Conservation (phyloP, 306 rosid genomes). For the Begonia peltatifolia region DNA sequence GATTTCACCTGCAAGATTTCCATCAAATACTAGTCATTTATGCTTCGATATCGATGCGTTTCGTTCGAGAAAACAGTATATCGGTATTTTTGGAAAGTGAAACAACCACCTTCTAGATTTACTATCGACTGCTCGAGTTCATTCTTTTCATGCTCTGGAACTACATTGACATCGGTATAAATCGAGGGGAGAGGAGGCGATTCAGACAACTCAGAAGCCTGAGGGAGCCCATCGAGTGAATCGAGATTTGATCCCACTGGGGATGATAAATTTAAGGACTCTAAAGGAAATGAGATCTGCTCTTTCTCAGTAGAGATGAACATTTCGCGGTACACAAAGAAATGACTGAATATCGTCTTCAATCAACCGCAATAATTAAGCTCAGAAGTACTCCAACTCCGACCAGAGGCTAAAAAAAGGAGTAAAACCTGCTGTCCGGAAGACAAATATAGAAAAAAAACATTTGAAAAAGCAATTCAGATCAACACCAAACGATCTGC, state of each 20-base stretch:
- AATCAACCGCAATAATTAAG: slow-evolving; percentile 1
- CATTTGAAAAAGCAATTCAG: too few relatives aligned
- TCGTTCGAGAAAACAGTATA: too few relatives aligned
- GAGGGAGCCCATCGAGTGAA: slow-evolving; percentile 28
- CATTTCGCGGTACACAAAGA: slow-evolving; percentile 27
- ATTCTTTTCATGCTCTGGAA: slow-evolving; percentile 56
- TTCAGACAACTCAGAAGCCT: slow-evolving; percentile 11
- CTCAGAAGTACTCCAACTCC: too few relatives aligned
- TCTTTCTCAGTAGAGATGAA: slow-evolving; percentile 30
- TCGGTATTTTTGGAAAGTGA: too few relatives aligned
- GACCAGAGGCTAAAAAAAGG: too few relatives aligned
- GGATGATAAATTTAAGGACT: slow-evolving; percentile 24
- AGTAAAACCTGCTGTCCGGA: too few relatives aligned
- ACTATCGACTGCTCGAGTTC: slow-evolving; percentile 37
- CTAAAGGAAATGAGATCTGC: slow-evolving; percentile 36
- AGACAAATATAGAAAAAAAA: too few relatives aligned
- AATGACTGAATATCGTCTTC: slow-evolving; percentile 4
- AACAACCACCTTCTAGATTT: slow-evolving; percentile 47
- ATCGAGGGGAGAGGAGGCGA: slow-evolving; percentile 29
- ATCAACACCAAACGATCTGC: too few relatives aligned
- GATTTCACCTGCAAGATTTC: slow-evolving; percentile 37
- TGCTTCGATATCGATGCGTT: neutral
- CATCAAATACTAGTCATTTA: slow-evolving; percentile 12
- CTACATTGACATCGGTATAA: slow-evolving; percentile 64
- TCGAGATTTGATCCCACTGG: slow-evolving; percentile 38